Conservation (phyloP, 2,329 filamentous ascomycete genomes). For the Xylariaceae sp. region DNA sequence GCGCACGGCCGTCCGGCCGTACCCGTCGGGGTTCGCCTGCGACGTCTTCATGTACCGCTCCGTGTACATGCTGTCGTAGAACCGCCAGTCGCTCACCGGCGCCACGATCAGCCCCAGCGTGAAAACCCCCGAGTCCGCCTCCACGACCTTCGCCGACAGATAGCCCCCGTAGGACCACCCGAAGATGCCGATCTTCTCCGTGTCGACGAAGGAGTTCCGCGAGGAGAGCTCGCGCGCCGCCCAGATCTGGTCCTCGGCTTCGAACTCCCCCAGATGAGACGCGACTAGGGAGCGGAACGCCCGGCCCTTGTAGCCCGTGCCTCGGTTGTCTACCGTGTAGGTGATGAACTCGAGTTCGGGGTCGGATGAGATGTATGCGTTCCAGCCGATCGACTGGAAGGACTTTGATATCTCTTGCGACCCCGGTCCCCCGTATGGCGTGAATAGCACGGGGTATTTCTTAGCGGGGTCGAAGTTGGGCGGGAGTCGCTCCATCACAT, state of each 20-base stretch:
- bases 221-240: slow-evolving; percentile 59
- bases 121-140: slow-evolving; percentile 63
- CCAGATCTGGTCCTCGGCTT: slow-evolving; percentile 69
- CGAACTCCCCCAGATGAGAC: slow-evolving; percentile 62
- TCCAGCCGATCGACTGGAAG: slow-evolving; percentile 60
- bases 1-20: slow-evolving; percentile 62
- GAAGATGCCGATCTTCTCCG: slow-evolving; percentile 64
- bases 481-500: slow-evolving; percentile 67
- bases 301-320: slow-evolving; percentile 66
- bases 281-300: slow-evolving; percentile 62
- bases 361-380: slow-evolving; percentile 66
- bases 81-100: slow-evolving; percentile 69
- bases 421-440: slow-evolving; percentile 68
- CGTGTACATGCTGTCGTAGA: slow-evolving; percentile 73
- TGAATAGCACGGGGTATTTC: slow-evolving; percentile 69
- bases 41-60: slow-evolving; percentile 73
- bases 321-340: slow-evolving; percentile 70
- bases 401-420: slow-evolving; percentile 63
- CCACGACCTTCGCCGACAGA: slow-evolving; percentile 66
- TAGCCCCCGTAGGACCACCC: slow-evolving; percentile 73
- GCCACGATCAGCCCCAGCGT: slow-evolving; percentile 66
- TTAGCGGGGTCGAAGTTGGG: slow-evolving; percentile 64
- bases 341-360: slow-evolving; percentile 69
- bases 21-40: slow-evolving; percentile 59
- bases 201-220: slow-evolving; percentile 57